Base-by-base conservation (phyloP, 1,284 basidiomycete species). In the Microbotryomycetes sp. region DNA sequence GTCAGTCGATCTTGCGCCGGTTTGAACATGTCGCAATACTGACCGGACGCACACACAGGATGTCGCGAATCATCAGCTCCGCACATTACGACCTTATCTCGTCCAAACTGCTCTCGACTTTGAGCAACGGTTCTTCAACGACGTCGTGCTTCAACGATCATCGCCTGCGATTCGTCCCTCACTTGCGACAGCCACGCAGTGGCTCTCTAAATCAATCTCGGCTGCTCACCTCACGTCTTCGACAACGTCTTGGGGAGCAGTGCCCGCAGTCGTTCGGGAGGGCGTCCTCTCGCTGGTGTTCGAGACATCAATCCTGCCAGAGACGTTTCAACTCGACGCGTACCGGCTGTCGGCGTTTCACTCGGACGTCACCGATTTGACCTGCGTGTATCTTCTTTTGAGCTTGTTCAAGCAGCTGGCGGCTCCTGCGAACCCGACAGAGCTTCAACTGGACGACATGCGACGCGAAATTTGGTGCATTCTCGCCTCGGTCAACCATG, bases 11-110 rank as follows among this genome's bases (percentile, higher is more conserved):
- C 41, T 35, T 52, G 5, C 7, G 24, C 29, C 11, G 3, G 15
- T 35, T 21, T 2, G n/a, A 18, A 23, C 15, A n/a, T 13, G 1
- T 31, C n/a, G 3, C 41, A 28, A 18, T 5, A 15, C 29, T 56
- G 23, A 53, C 29, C n/a, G n/a, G n/a, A n/a, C n/a, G n/a, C n/a
- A n/a, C 3, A 11, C 55, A 46, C 60, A 91, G 89, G 91, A 96
- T 75, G 91, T 94, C 68, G 91, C 91, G 45, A 96, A 96, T 74
- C 91, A 94, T 76, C 91, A 94, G 77, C 82, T 94, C 23, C 87
- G 91, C 73, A 85, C 88, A 29, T 81, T 92, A 18, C 85, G 90
- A 58, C 88, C 89, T 18, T 89, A 86, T 77, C 82, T 96, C 62
- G 82, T 90, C 69, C 83, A 86, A 64, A 85, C 86, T 35, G 87